Conservation (phyloP, 75 land plant species). For the Cupressus sempervirens region DNA sequence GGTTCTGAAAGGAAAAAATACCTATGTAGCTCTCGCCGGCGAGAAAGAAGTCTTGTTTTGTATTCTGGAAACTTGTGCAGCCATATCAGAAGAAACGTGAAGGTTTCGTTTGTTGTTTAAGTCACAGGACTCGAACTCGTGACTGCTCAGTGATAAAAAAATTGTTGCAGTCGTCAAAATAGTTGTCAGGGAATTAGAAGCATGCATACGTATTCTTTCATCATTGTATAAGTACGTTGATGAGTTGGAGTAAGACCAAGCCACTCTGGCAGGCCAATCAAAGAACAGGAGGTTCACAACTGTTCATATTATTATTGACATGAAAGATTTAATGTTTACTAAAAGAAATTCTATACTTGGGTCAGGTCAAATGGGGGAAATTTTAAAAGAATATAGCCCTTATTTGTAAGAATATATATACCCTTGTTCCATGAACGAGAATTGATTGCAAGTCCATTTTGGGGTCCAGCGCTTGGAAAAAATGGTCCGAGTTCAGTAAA, state of each 20-base stretch:
- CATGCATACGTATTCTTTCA: slow-evolving; percentile 11
- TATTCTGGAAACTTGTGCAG: slow-evolving; percentile 40
- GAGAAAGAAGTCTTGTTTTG: slow-evolving; percentile 21
- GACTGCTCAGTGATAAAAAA: background rate
- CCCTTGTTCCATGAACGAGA: slow-evolving; percentile 42
- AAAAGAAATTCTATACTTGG: background rate
- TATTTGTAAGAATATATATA: background rate
- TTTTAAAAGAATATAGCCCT: background rate
- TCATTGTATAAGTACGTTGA: slow-evolving; percentile 8
- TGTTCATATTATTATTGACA: background rate
- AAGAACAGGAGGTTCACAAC: slow-evolving; percentile 11
- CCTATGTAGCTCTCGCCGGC: slow-evolving; percentile 57
- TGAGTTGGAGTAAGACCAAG: slow-evolving; percentile 14
- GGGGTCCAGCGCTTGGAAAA: slow-evolving; percentile 2
- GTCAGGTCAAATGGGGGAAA: background rate
- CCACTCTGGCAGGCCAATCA: slow-evolving; percentile 17
- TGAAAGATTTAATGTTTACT: background rate
- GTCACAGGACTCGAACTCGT: background rate
- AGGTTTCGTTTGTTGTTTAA: slow-evolving; percentile 34
- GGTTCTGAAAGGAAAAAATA: background rate
- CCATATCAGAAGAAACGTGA: slow-evolving; percentile 34
- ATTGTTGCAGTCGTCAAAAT: background rate
- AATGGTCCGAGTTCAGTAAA: slow-evolving; percentile 45
- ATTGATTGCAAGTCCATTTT: slow-evolving; percentile 19
- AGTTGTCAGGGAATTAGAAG: background rate